phyloP scores from a whole-genome alignment of 805 yeast genomes.

The Candida krabiensis region DNA sequence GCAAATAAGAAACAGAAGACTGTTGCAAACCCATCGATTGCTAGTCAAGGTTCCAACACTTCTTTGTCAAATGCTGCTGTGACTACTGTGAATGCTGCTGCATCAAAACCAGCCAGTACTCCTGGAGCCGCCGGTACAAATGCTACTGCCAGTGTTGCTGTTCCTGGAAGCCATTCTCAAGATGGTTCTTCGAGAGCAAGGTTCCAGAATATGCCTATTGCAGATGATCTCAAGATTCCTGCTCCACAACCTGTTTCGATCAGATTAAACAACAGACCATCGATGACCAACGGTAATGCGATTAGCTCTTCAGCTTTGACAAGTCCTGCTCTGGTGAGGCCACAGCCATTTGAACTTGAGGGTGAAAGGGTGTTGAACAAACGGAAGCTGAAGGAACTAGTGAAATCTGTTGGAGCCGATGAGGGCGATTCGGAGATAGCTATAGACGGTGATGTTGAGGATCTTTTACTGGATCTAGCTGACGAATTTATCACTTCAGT shows the following conservation, averaged over 20 bases:
- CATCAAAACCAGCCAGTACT: conserved; percentile 28
- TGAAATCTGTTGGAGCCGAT: conserved; percentile 76
- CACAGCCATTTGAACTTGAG: conserved; percentile 81
- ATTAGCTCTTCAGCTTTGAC: conserved; percentile 67
- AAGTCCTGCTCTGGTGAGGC: conserved; percentile 69
- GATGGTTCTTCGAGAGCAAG: conserved; percentile 48
- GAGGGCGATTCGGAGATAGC: conserved; percentile 89
- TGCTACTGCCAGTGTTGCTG: conserved; percentile 16
- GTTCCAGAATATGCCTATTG: conserved; percentile 70
- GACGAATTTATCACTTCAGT: conserved; percentile 93
- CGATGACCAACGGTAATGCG: conserved; percentile 82
- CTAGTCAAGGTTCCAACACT: conserved; percentile 4
- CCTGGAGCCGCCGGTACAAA: conserved; percentile 13
- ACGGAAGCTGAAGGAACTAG: conserved; percentile 84
- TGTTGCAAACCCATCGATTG: conserved; percentile 10
- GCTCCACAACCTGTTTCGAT: conserved; percentile 65
- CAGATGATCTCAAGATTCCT: conserved; percentile 64
- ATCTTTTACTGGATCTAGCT: conserved; percentile 83
- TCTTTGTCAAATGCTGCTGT: conserved; percentile 35
- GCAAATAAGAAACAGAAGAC: conserved; percentile 17
- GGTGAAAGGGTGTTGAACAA: conserved; percentile 84
- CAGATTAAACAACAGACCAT: conserved; percentile 68
- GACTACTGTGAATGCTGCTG: conserved; percentile 51
- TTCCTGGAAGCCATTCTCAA: conserved; percentile 12
- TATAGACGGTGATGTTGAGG: conserved; percentile 96